phyloP scores from a whole-genome alignment of 352 stramenopile species.

The Phytophthora fragariaefolia region DNA sequence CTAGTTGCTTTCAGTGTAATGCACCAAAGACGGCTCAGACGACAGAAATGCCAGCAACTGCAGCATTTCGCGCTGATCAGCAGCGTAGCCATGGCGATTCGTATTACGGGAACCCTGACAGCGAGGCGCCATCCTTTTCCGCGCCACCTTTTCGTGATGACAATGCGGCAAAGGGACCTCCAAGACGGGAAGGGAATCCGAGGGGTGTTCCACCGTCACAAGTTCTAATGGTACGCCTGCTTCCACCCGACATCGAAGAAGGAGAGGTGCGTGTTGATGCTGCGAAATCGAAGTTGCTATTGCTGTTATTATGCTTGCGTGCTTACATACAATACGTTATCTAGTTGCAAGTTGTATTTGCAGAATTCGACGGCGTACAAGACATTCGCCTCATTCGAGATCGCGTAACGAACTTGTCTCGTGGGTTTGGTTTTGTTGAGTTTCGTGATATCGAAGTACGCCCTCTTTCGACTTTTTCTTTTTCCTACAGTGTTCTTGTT shows the following conservation, averaged over 20 bases:
- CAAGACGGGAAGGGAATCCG: conserved; percentile 15
- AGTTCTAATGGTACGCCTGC: conserved; percentile 73
- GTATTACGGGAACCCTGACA: conserved; percentile 1
- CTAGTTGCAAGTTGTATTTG: conserved; percentile 85
- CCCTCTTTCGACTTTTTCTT: neutral
- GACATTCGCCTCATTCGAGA: conserved; percentile 83
- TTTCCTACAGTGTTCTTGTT: neutral
- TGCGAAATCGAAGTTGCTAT: neutral
- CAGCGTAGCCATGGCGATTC: conserved; percentile 7
- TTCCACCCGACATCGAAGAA: conserved; percentile 79
- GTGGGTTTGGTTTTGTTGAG: conserved; percentile 84
- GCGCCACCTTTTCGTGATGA: neutral
- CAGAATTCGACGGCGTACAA: conserved; percentile 62
- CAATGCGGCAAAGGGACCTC: conserved; percentile 11
- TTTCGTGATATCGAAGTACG: conserved; percentile 73
- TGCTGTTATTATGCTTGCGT: neutral
- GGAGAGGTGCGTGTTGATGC: conserved; percentile 55
- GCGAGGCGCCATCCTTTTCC: neutral
- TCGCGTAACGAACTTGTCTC: conserved; percentile 63
- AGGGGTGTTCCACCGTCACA: conserved; percentile 45
- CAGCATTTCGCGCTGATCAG: conserved; percentile 17
- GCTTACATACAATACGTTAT: too few relatives aligned
- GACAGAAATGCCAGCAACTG: conserved; percentile 44
- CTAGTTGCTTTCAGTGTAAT: conserved; percentile 79
- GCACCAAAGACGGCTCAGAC: conserved; percentile 39